Conservation (phyloP, 371 early-diverging fungal genomes). For the Spiromyces aspiralis region DNA sequence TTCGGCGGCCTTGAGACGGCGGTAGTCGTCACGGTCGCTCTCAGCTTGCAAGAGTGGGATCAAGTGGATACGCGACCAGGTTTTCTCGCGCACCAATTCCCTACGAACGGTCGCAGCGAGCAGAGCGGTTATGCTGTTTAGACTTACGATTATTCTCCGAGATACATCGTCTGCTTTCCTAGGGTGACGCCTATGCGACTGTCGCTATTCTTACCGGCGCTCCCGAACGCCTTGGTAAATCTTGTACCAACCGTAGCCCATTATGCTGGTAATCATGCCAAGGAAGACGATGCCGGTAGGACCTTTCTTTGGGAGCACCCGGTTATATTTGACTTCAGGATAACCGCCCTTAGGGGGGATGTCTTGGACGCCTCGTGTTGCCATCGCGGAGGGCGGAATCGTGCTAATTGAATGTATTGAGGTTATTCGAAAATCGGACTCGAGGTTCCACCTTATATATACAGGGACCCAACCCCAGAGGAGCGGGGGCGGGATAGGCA, state of each 20-base stretch:
- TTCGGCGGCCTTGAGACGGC: slow-evolving; percentile 57
- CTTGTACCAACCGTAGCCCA: slow-evolving; percentile 48
- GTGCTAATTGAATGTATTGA: no score
- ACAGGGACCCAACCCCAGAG: no score
- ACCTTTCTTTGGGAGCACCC: slow-evolving; percentile 77
- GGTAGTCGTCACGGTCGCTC: slow-evolving; percentile 78
- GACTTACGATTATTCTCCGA: no score
- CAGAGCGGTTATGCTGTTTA: slow-evolving; percentile 22
- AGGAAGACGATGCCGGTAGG: slow-evolving; percentile 54
- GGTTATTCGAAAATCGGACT: no score
- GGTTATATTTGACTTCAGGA: slow-evolving; percentile 54
- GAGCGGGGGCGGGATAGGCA: no score
- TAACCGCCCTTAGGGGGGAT: slow-evolving; percentile 58
- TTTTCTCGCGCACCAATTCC: slow-evolving; percentile 82
- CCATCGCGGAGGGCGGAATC: no score
- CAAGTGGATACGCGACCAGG: slow-evolving; percentile 82
- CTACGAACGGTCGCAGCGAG: slow-evolving; percentile 42
- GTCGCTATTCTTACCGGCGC: slow-evolving; percentile 28
- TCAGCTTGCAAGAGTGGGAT: slow-evolving; percentile 86
- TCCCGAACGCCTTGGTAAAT: slow-evolving; percentile 34
- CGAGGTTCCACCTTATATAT: no score
- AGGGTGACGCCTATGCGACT: no score
- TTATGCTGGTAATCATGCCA: slow-evolving; percentile 28
- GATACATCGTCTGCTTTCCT: no score
- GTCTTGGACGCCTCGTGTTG: slow-evolving; percentile 33